Evolutionary conservation across 495 filamentous ascomycete genomes (phyloP).

Genomic region (Penicillium robsamsonii): DNA sequence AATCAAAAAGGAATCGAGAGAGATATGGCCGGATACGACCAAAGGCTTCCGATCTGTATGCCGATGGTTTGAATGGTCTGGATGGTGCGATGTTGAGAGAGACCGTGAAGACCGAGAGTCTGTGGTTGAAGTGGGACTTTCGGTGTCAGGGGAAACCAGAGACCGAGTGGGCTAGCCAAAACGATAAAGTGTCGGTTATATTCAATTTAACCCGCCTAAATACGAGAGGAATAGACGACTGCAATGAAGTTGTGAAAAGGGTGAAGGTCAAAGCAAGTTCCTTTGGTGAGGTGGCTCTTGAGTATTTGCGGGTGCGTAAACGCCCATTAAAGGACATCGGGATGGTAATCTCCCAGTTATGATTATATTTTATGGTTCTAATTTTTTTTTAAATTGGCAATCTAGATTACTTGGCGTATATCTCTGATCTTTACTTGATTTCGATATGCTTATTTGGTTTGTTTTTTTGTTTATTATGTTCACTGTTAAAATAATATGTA

Average conservation of each 20-base stretch:
- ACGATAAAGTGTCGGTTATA: background rate
- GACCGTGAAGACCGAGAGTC: constrained; percentile 34
- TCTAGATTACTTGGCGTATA: background rate
- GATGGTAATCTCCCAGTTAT: background rate
- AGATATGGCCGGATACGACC: constrained; percentile 10
- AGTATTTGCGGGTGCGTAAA: constrained; percentile 5
- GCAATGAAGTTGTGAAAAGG: constrained; percentile 8
- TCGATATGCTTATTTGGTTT: background rate
- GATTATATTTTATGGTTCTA: background rate
- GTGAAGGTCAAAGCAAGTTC: constrained; percentile 23
- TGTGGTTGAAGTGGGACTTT: constrained; percentile 31
- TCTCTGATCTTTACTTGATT: background rate
- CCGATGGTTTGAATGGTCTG: constrained; percentile 28
- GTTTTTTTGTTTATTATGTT: background rate
- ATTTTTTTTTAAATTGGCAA: background rate
- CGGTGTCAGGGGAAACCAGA: constrained; percentile 35
- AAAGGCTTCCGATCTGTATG: constrained; percentile 26
- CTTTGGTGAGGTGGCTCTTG: constrained; percentile 23
- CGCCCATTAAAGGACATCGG: background rate
- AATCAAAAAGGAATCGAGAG: constrained; percentile 9
- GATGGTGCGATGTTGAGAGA: constrained; percentile 21
- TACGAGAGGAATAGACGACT: background rate
- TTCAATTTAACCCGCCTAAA: background rate
- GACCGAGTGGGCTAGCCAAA: constrained; percentile 22
- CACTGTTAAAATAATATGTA: background rate